A percentile compares a stretch with the other conserved stretches of the same genome.
Evolutionary conservation across 2,329 filamentous ascomycete species (phyloP).

Genomic region (Ceratocystis cubensis): DNA sequence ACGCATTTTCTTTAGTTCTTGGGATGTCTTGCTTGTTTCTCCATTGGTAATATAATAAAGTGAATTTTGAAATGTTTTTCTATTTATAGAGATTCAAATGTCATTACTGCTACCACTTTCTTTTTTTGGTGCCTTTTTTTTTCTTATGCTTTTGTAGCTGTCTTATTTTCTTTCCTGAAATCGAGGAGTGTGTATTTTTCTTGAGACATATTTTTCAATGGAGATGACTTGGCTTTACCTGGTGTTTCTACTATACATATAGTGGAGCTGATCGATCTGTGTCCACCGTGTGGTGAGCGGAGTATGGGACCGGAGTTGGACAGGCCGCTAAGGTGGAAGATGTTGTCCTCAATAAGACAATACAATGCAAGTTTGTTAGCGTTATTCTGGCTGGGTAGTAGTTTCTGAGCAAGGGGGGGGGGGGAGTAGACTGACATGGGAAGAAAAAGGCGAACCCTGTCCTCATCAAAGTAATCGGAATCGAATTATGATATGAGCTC

Average conservation of each 20-base stretch:
- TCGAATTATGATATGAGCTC: slow-evolving; percentile 53
- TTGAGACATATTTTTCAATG: too few species aligned
- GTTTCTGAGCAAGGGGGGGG: not conserved
- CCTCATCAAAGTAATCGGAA: slow-evolving; percentile 85
- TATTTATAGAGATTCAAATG: not conserved
- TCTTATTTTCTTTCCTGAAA: too few species aligned
- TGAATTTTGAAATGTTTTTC: not conserved
- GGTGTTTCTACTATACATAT: too few species aligned
- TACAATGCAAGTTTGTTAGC: not conserved
- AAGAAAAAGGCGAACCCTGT: slow-evolving; percentile 42
- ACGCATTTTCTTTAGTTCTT: not conserved
- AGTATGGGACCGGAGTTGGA: too few species aligned
- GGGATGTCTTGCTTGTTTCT: not conserved
- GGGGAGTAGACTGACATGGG: slow-evolving; percentile 9
- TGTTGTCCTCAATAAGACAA: not conserved
- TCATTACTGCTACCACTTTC: too few species aligned
- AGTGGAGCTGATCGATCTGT: too few species aligned
- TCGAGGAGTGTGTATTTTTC: too few species aligned
- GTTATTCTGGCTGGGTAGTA: not conserved
- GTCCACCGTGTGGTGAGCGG: too few species aligned
- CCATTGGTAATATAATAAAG: not conserved
- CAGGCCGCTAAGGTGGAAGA: too few species aligned
- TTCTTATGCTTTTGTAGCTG: too few species aligned
- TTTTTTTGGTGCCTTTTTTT: too few species aligned
- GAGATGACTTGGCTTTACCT: too few species aligned